These are phyloP conservation scores for Dendrocalamus sinicus DNA, from an alignment of 176 grass and related monocot species.

Conservation along the genomic window DNA sequence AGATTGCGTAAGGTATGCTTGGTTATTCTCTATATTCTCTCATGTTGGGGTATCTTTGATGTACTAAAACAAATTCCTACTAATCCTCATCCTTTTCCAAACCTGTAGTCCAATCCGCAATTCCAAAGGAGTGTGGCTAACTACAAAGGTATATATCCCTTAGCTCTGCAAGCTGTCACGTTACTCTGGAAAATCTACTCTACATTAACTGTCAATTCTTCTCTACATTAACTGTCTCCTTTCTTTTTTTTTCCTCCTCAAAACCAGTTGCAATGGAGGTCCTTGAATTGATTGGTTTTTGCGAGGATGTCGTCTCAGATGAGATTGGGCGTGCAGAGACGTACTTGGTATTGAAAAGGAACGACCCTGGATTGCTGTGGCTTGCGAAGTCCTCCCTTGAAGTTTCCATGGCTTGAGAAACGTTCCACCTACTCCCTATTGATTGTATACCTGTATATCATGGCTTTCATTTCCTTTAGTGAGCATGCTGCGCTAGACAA, in stretches of 20 bases:
- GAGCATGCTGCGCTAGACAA: slow-evolving; percentile 9
- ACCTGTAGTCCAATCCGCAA: slow-evolving; percentile 73
- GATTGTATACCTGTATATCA: slow-evolving; percentile 5
- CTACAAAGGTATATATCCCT: slow-evolving; percentile 55
- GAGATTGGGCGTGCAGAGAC: slow-evolving; percentile 67
- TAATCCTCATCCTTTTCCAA: neutral
- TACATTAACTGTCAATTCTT: neutral
- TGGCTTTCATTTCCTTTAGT: slow-evolving; percentile 13
- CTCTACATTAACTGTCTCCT: neutral
- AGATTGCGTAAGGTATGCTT: slow-evolving; percentile 82
- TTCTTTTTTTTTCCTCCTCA: neutral
- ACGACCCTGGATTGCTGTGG: slow-evolving; percentile 89
- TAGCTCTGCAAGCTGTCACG: neutral
- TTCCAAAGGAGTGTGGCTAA: slow-evolving; percentile 85
- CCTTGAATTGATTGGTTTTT: slow-evolving; percentile 86
- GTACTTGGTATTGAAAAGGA: slow-evolving; percentile 87
- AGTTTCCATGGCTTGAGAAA: slow-evolving; percentile 66
- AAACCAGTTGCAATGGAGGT: slow-evolving; percentile 88
- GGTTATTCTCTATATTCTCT: neutral
- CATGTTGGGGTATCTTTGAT: neutral
- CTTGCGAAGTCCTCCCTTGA: slow-evolving; percentile 90
- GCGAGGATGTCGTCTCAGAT: slow-evolving; percentile 70
- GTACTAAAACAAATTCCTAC: neutral
- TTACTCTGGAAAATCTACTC: neutral
- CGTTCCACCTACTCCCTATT: neutral